Percentiles rank a stretch among this genome's conserved stretches.
phyloP scores from a whole-genome alignment of 768 basidiomycete species.

The Gelatoporia subvermispora region DNA sequence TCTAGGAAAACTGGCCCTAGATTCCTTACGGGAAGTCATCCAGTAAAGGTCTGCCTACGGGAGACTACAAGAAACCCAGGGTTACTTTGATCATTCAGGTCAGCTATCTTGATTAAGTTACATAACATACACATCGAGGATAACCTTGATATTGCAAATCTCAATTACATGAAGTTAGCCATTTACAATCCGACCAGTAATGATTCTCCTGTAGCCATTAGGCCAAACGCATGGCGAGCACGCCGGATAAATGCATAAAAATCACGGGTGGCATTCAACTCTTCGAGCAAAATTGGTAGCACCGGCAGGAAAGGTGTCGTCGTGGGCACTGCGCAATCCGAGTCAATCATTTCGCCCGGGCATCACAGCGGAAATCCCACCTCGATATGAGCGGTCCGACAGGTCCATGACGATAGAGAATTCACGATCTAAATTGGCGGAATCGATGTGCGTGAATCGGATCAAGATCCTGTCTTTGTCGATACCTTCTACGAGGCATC shows the following conservation, averaged over 20 bases:
- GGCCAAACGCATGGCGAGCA: conserved; percentile 56
- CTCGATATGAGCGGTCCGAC: conserved; percentile 55
- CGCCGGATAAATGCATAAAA: conserved; percentile 67
- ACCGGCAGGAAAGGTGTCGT: conserved; percentile 66
- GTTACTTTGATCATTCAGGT: no score
- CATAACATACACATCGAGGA: no score
- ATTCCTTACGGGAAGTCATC: no score
- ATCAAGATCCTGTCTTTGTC: conserved; percentile 68
- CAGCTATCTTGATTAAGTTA: no score
- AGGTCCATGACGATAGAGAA: conserved; percentile 77
- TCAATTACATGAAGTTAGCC: no score
- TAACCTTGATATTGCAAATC: no score
- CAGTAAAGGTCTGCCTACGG: no score
- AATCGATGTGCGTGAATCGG: conserved; percentile 65
- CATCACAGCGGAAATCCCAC: conserved; percentile 33
- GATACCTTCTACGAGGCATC: conserved; percentile 74
- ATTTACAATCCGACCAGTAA: no score
- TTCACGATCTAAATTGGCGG: conserved; percentile 51
- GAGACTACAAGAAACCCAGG: no score
- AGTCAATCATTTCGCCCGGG: background rate
- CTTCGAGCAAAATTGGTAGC: conserved; percentile 62
- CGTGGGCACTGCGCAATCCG: conserved; percentile 58
- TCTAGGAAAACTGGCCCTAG: no score
- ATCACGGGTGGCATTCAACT: conserved; percentile 66
- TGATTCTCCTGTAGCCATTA: no score